Evolutionary conservation across 2,329 filamentous ascomycete species (phyloP).

Genomic region (Aspergillus jensenii): DNA sequence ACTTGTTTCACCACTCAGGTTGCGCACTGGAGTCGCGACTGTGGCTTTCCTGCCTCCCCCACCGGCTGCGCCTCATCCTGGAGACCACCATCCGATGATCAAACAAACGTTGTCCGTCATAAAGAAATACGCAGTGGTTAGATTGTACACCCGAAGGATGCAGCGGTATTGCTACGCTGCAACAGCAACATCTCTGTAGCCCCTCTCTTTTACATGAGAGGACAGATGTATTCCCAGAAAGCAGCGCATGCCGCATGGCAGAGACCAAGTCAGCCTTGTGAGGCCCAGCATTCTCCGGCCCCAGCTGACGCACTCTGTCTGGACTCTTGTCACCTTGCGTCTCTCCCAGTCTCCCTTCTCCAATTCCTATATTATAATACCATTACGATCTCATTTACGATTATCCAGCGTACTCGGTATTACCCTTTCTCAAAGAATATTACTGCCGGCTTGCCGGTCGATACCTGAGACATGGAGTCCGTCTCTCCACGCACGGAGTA

Average conservation of each 20-base stretch:
- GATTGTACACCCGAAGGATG: no score
- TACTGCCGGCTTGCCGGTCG: neutral
- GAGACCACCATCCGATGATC: neutral
- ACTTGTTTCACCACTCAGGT: neutral
- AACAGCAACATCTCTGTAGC: no score
- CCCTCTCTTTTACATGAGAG: no score
- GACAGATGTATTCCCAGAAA: neutral
- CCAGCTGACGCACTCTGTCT: neutral
- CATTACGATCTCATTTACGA: neutral
- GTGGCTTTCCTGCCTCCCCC: constrained; percentile 18
- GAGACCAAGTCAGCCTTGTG: constrained; percentile 4
- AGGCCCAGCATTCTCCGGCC: constrained; percentile 2
- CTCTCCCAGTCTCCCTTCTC: neutral
- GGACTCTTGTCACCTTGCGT: no score
- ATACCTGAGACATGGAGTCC: neutral
- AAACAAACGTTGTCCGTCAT: neutral
- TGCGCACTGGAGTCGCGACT: neutral
- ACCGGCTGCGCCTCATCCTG: constrained; percentile 10
- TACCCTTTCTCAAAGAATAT: no score
- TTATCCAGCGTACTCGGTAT: neutral
- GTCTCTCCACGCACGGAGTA: no score
- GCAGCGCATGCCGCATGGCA: neutral
- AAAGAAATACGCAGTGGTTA: neutral
- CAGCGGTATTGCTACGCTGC: no score
- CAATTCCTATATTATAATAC: neutral